Evolutionary conservation across 768 basidiomycete species (phyloP).

Genomic region (Psilocybe azurescens): DNA sequence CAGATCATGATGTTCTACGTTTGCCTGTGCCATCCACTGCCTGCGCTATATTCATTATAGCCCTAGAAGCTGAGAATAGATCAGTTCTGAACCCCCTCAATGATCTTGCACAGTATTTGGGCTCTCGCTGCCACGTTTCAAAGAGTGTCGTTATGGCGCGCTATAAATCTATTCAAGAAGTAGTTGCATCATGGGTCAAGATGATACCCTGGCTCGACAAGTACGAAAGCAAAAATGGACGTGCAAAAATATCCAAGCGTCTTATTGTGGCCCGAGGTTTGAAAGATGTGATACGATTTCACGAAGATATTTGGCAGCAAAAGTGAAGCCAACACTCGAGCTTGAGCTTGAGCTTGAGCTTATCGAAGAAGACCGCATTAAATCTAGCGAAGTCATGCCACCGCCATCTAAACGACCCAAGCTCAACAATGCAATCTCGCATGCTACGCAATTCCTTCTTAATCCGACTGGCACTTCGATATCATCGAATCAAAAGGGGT

Average conservation of each 20-base stretch:
- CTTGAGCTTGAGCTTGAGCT: conserved; percentile 48
- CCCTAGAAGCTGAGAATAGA: conserved; percentile 70
- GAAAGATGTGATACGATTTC: conserved; percentile 72
- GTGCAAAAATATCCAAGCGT: conserved; percentile 68
- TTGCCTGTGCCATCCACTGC: conserved; percentile 57
- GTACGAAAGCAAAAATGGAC: conserved; percentile 53
- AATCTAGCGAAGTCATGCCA: neutral
- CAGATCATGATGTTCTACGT: conserved; percentile 39
- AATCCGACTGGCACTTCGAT: conserved; percentile 52
- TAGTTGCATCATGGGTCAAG: conserved; percentile 60
- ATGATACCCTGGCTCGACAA: conserved; percentile 79
- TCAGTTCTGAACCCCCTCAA: conserved; percentile 55
- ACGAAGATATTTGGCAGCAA: conserved; percentile 62
- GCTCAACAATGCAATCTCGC: conserved; percentile 37
- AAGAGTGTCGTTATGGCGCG: conserved; percentile 67
- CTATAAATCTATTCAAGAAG: conserved; percentile 69
- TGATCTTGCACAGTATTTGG: conserved; percentile 64
- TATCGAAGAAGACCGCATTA: conserved; percentile 30
- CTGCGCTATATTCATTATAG: conserved; percentile 71
- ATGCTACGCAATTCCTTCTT: conserved; percentile 61
- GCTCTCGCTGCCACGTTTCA: conserved; percentile 50
- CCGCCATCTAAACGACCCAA: conserved; percentile 33
- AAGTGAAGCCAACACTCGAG: conserved; percentile 40
- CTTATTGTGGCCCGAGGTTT: conserved; percentile 68
- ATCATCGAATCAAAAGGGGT: conserved; percentile 14